phyloP scores from a whole-genome alignment of 2,329 filamentous ascomycete species.

The Geosmithia flava region DNA sequence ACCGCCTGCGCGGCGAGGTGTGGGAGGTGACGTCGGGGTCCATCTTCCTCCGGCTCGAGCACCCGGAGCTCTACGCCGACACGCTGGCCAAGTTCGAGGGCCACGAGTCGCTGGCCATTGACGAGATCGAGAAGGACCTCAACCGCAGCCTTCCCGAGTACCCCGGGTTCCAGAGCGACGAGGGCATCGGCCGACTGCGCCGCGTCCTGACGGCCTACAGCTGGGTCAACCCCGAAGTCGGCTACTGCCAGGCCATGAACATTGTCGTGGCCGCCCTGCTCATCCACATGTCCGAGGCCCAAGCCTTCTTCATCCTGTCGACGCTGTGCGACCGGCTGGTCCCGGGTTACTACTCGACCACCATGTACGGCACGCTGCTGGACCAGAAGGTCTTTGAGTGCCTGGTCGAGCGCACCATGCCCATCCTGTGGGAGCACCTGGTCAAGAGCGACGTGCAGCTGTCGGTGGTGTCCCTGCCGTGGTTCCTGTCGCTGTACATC shows the following conservation, averaged over 20 bases:
- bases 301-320: conserved; percentile 90
- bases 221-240: conserved; percentile 91
- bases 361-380: conserved; percentile 95
- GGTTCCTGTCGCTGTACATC: conserved; percentile 97
- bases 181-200: conserved; percentile 81
- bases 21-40: conserved; percentile 95
- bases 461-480: conserved; percentile 91
- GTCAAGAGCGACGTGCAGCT: conserved; percentile 93
- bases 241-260: conserved; percentile 99
- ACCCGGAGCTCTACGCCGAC: conserved; percentile 71
- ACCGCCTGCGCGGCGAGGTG: conserved; percentile 82
- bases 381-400: conserved; percentile 98
- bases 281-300: conserved; percentile 95
- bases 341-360: conserved; percentile 95
- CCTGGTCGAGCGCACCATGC: conserved; percentile 98
- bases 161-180: conserved; percentile 90
- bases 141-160: conserved; percentile 96
- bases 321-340: conserved; percentile 84
- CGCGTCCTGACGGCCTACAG: conserved; percentile 93
- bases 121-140: conserved; percentile 97
- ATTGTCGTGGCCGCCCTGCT: conserved; percentile 96
- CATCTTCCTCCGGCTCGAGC: conserved; percentile 75
- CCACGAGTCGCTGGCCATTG: conserved; percentile 83
- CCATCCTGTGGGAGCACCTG: conserved; percentile 95
- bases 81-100: conserved; percentile 76